phyloP scores from a whole-genome alignment of 352 stramenopile species.

The Phytophthora fragariae region DNA sequence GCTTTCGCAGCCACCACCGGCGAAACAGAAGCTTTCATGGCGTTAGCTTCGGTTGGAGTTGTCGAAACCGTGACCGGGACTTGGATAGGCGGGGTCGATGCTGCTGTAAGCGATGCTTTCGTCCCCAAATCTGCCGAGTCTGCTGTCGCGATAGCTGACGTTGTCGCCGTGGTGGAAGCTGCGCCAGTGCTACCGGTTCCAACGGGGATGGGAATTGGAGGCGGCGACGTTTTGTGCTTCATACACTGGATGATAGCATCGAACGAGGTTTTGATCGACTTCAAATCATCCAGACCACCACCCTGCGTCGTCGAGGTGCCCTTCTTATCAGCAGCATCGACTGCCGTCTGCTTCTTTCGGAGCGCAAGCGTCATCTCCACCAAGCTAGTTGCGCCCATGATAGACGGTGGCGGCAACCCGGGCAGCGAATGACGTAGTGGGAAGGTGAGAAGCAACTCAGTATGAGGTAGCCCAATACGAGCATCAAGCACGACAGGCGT shows the following conservation, averaged over 20 bases:
- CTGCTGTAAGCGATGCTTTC: conserved; percentile 43
- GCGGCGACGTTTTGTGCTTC: conserved; percentile 80
- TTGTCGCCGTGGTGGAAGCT: conserved; percentile 10
- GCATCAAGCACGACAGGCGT: conserved; percentile 59
- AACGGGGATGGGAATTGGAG: conserved; percentile 72
- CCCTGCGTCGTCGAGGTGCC: neutral
- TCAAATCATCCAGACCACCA: conserved; percentile 67
- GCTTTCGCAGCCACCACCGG: conserved; percentile 23
- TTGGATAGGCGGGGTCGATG: conserved; percentile 30
- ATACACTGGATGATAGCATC: conserved; percentile 88
- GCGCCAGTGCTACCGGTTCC: conserved; percentile 12
- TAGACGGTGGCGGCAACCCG: conserved; percentile 72
- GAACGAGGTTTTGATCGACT: conserved; percentile 83
- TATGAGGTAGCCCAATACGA: conserved; percentile 63
- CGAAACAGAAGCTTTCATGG: conserved; percentile 32
- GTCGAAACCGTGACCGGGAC: conserved; percentile 12
- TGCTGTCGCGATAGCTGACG: neutral
- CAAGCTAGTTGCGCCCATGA: conserved; percentile 54
- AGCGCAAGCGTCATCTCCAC: conserved; percentile 64
- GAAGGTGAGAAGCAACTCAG: conserved; percentile 70
- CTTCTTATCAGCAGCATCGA: conserved; percentile 34
- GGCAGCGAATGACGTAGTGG: conserved; percentile 55
- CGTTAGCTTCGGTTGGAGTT: conserved; percentile 28
- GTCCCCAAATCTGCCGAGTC: conserved; percentile 37
- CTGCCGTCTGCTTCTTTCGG: conserved; percentile 45